Conservation (phyloP, 2,329 filamentous ascomycete species). For the Epichloe amarillans region DNA sequence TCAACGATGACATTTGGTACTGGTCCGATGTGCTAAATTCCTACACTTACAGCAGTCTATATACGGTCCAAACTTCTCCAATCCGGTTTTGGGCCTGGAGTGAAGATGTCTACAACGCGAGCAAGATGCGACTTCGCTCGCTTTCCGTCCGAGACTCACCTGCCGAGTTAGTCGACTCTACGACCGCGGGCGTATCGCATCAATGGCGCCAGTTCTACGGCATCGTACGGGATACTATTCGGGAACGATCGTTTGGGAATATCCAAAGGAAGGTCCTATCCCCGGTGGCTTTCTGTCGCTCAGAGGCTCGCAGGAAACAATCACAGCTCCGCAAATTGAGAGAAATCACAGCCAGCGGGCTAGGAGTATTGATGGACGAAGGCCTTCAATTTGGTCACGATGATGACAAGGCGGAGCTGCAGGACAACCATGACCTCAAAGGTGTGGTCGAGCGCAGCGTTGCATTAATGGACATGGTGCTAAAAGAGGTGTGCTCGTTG, state of each 20-base stretch:
- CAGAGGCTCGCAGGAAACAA: constrained; percentile 65
- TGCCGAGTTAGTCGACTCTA: constrained; percentile 21
- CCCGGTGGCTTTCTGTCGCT: constrained; percentile 61
- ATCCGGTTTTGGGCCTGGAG: constrained; percentile 59
- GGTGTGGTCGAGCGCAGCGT: constrained; percentile 68
- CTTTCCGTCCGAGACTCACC: constrained; percentile 17
- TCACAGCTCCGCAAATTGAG: constrained; percentile 56
- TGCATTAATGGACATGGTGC: constrained; percentile 72
- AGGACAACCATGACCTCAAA: constrained; percentile 45
- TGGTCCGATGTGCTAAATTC: constrained; percentile 84
- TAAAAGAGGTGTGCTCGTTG: constrained; percentile 54
- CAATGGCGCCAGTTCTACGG: constrained; percentile 63
- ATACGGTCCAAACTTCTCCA: constrained; percentile 77
- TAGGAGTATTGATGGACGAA: constrained; percentile 80
- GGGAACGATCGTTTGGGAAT: constrained; percentile 56
- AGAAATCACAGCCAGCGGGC: constrained; percentile 69
- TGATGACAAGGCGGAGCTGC: constrained; percentile 42
- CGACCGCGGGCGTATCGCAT: constrained; percentile 28
- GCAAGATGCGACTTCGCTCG: constrained; percentile 29
- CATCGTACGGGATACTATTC: constrained; percentile 63
- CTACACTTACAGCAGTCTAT: constrained; percentile 64
- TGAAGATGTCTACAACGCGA: constrained; percentile 56
- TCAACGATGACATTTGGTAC: constrained; percentile 85
- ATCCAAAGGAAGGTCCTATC: constrained; percentile 62
- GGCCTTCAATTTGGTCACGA: constrained; percentile 56